Evolutionary conservation across 2,329 filamentous ascomycete species (phyloP).

Genomic region (Aspergillus ochraceus): DNA sequence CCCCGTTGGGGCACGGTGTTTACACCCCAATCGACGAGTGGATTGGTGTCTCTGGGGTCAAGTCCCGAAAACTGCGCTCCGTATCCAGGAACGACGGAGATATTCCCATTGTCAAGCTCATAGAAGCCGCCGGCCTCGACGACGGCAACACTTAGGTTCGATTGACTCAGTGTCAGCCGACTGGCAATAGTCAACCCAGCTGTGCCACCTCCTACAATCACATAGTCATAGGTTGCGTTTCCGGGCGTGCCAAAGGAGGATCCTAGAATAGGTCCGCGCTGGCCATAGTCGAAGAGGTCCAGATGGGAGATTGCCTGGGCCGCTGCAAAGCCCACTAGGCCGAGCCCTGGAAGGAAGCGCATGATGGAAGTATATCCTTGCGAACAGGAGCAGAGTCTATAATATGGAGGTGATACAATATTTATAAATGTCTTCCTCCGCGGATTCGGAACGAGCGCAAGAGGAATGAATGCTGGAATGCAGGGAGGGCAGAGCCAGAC

Average conservation of each 20-base stretch:
- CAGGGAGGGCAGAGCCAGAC: too few relatives aligned
- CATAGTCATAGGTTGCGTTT: constrained; percentile 22
- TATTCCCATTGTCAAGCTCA: constrained; percentile 34
- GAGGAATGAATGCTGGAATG: not conserved
- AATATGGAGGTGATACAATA: not conserved
- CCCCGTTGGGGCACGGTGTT: constrained; percentile 22
- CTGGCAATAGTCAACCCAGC: constrained; percentile 25
- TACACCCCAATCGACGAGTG: constrained; percentile 29
- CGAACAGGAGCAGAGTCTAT: not conserved
- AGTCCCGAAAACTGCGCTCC: constrained; percentile 21
- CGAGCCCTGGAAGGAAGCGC: not conserved
- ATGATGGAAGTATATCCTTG: not conserved
- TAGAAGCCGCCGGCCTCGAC: constrained; percentile 36
- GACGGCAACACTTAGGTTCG: constrained; percentile 28
- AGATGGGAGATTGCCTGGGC: constrained; percentile 9
- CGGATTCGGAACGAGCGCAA: not conserved
- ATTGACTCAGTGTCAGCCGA: constrained; percentile 23
- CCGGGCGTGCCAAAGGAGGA: constrained; percentile 17
- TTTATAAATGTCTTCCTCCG: not conserved
- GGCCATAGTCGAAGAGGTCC: constrained; percentile 22
- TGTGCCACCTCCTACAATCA: constrained; percentile 29
- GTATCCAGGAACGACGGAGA: constrained; percentile 27
- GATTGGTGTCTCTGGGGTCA: constrained; percentile 22
- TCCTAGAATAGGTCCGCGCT: constrained; percentile 16
- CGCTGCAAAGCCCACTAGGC: constrained; percentile 1